Percentiles rank a stretch among this genome's conserved stretches.
phyloP scores from a whole-genome alignment of 208 protist genomes.

The Leishmania tropica region DNA sequence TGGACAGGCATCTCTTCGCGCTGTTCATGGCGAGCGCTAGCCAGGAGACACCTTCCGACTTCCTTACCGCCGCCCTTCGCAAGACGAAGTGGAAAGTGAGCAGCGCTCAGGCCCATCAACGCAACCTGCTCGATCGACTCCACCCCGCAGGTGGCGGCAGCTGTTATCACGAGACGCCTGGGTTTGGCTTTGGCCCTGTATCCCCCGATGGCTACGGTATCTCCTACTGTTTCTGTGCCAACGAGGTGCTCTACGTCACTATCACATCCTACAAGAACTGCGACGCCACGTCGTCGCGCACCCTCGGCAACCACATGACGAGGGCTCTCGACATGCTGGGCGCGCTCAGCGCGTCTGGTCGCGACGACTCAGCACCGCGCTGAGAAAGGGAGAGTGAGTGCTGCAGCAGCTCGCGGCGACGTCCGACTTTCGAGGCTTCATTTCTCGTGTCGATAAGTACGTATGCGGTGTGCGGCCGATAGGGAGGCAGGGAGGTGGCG shows the following conservation, averaged over 20 bases:
- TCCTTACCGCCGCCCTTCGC: conserved; percentile 56
- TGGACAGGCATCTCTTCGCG: conserved; percentile 90
- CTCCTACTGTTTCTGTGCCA: conserved; percentile 85
- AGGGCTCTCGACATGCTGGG: conserved; percentile 52
- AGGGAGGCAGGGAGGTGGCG: not conserved
- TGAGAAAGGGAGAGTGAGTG: not conserved
- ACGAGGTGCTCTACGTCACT: conserved; percentile 76
- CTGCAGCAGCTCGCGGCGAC: not conserved
- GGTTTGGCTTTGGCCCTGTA: conserved; percentile 90
- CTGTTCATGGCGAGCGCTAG: conserved; percentile 76
- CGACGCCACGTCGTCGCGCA: conserved; percentile 37
- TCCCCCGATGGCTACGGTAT: conserved; percentile 87
- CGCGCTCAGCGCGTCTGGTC: not conserved
- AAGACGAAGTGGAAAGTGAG: conserved; percentile 81
- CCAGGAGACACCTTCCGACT: conserved; percentile 60
- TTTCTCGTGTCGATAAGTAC: not conserved
- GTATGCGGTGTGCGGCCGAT: not conserved
- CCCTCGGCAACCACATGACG: conserved; percentile 46
- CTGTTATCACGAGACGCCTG: conserved; percentile 53
- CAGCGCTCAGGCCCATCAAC: conserved; percentile 73
- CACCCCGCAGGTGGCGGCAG: conserved; percentile 36
- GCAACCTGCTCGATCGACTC: conserved; percentile 56
- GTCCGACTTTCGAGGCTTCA: not conserved
- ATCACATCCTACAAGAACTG: conserved; percentile 75
- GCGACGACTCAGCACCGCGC: not conserved